Percentiles rank a stretch among this genome's conserved stretches.
Conservation (phyloP, 1,139 yeast genomes). For the Oligophagozyma castellii region DNA sequence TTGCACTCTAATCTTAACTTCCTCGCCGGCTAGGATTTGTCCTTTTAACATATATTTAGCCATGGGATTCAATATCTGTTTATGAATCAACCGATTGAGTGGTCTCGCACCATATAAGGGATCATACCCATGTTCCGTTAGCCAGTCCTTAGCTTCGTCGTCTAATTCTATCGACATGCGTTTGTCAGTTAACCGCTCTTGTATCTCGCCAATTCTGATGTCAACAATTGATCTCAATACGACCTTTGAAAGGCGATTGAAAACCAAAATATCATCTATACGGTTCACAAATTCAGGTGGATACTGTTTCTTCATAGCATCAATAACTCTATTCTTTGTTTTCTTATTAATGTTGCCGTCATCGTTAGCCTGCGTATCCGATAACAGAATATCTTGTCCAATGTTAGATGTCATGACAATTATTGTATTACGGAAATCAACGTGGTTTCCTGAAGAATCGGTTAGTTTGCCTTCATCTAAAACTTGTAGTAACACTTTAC, state of each 20-base stretch:
- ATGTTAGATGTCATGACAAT: constrained; percentile 96
- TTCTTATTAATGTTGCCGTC: constrained; percentile 35
- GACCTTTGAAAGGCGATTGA: constrained; percentile 69
- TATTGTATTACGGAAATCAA: constrained; percentile 86
- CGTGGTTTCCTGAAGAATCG: constrained; percentile 87
- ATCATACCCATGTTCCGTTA: constrained; percentile 79
- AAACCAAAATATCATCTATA: constrained; percentile 78
- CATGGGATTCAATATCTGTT: constrained; percentile 70
- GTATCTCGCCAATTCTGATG: constrained; percentile 67
- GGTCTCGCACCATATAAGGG: constrained; percentile 93
- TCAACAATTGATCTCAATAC: constrained; percentile 72
- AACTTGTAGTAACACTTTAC: constrained; percentile 78
- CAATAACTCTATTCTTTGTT: constrained; percentile 45
- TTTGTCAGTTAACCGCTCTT: constrained; percentile 63
- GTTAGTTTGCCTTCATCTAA: constrained; percentile 90
- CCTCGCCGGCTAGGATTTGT: constrained; percentile 56
- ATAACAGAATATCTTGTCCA: constrained; percentile 76
- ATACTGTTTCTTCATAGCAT: constrained; percentile 54
- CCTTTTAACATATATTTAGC: constrained; percentile 72
- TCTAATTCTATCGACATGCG: constrained; percentile 52
- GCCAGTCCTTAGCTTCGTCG: constrained; percentile 56
- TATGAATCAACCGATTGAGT: constrained; percentile 76
- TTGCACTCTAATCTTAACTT: constrained; percentile 31
- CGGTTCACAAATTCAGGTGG: constrained; percentile 95
- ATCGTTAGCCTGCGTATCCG: constrained; percentile 40